Evolutionary conservation across 208 protist species (phyloP).

Genomic region (Trypanosoma scelopori): DNA sequence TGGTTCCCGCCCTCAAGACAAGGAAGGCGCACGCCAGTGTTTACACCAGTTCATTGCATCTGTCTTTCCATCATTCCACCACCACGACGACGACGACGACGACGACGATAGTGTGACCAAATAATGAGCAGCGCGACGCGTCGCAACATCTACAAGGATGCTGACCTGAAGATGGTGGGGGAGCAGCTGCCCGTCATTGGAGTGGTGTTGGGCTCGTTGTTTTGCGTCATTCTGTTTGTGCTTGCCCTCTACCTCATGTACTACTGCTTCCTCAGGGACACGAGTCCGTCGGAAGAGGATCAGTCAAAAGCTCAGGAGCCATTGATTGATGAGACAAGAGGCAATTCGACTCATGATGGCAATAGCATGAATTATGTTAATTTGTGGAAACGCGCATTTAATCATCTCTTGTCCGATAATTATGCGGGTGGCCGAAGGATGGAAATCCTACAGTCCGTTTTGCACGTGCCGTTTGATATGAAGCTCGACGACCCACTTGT

Average conservation of each 20-base stretch:
- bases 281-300: neutral
- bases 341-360: too few species aligned
- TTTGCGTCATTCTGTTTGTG: neutral
- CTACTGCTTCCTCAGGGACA: constrained; percentile 8
- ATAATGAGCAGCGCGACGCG: constrained; percentile 3
- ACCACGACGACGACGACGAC: too few species aligned
- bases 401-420: constrained; percentile 14
- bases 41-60: too few species aligned
- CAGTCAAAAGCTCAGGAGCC: too few species aligned
- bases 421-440: constrained; percentile 1
- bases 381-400: constrained; percentile 22
- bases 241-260: neutral
- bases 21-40: too few species aligned
- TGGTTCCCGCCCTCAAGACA: too few species aligned
- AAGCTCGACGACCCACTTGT: constrained; percentile 17
- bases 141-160: constrained; percentile 15
- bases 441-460: constrained; percentile 19
- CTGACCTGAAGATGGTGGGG: neutral
- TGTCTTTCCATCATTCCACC: too few species aligned
- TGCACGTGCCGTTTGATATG: constrained; percentile 20
- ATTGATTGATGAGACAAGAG: too few species aligned
- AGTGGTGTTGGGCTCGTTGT: neutral
- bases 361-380: constrained; percentile 4
- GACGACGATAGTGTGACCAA: too few species aligned
- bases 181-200: neutral